Evolutionary conservation across 306 rosid genomes (phyloP), one percentile per base, ranked within the genome.

Genomic region (Astragalus membranaceus): DNA sequence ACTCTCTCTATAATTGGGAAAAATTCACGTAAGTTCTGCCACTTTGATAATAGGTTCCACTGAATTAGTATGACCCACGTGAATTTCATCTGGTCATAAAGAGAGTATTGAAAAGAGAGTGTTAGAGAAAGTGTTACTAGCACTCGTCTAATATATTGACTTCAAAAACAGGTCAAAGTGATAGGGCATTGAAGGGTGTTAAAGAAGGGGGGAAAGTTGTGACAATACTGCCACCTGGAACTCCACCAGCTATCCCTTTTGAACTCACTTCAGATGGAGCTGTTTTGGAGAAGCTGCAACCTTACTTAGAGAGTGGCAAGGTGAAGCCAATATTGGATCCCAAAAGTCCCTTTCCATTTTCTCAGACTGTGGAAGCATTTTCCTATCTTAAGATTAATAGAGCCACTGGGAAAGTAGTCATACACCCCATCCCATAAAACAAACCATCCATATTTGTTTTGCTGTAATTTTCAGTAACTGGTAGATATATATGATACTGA

Each of bases 301-400:
- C 94, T 44, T 78, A 81, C 51, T 75, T 89, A 48, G 88, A 83
- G 63, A 84, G 84, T 78, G 96, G 93, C 2, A 82, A 87, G 70
- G 92, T 88, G 85, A 88, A 79, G 83, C 79, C 97, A 10, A 9
- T 91, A 14, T 35, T 91, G 10, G 93, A 91, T 11, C 87, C 96
- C 10, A 87, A 89, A 64, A 20, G 88, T 14, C 89, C 87, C 1
- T 85, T 85, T 59, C 79, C 88, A 4, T 92, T 92, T 77, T 78
- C 92, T 7, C 60, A 84, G 60, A 49, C 80, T 0, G 70, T 75
- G 10, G 88, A 87, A 62, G 98, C 96, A 36, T 89, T 81, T 80
- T 54, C 82, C 1, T 52, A 87, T 48, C 73, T 91, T 0, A 85
- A 83, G 49, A 85, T 86, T n/a, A 58, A 43, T 11, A 77, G 91